phyloP scores from a whole-genome alignment of 768 basidiomycete genomes.

The Suillus ampliporus region DNA sequence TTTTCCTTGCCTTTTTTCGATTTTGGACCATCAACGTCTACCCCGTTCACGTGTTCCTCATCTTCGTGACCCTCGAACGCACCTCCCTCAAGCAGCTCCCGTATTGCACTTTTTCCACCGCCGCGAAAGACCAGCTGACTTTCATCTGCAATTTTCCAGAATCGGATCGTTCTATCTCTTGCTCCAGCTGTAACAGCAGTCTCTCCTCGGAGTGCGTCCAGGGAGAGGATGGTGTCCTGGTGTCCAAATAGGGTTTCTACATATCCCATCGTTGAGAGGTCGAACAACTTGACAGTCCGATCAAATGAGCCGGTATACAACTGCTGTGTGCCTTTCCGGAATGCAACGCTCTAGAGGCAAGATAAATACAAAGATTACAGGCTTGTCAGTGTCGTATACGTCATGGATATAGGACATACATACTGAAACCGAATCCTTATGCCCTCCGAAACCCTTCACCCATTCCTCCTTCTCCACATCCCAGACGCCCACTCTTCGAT shows the following conservation, averaged over 20 bases:
- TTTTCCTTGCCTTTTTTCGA: constrained; percentile 38
- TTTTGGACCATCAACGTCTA: constrained; percentile 37
- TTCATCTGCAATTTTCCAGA: constrained; percentile 97
- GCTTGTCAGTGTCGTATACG: constrained; percentile 45
- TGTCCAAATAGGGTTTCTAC: constrained; percentile 98
- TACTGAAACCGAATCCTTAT: constrained; percentile 71
- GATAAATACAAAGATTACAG: constrained; percentile 32
- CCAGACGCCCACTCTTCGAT: constrained; percentile 86
- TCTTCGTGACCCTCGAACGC: constrained; percentile 62
- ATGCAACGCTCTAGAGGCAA: constrained; percentile 60
- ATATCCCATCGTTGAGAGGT: constrained; percentile 82
- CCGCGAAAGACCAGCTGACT: constrained; percentile 95
- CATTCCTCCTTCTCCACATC: constrained; percentile 76
- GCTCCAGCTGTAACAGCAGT: constrained; percentile 87
- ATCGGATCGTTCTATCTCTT: constrained; percentile 89
- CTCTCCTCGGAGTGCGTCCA: constrained; percentile 86
- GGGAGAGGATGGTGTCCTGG: constrained; percentile 80
- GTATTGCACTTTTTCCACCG: constrained; percentile 82
- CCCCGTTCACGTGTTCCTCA: constrained; percentile 50
- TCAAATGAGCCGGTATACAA: constrained; percentile 83
- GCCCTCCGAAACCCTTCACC: constrained; percentile 83
- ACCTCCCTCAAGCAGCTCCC: constrained; percentile 83
- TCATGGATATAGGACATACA: constrained; percentile 37
- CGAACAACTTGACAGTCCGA: constrained; percentile 90
- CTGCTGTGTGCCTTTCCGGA: constrained; percentile 73